Evolutionary conservation across 768 basidiomycete genomes (phyloP), one percentile per base, ranked within the genome.

Genomic region (Collybia mongolica): DNA sequence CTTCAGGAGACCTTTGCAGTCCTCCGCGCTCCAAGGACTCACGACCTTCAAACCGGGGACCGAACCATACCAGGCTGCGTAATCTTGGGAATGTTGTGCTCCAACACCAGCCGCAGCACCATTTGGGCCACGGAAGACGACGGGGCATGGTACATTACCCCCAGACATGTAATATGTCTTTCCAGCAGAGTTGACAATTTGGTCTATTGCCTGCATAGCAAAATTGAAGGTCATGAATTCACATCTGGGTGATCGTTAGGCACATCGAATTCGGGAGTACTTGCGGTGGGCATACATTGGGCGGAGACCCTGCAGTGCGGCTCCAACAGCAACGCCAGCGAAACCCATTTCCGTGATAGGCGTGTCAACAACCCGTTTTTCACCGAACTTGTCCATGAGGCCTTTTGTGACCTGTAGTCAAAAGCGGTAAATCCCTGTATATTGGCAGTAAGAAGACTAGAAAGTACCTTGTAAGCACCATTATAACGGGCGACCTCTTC

Each of bases 171-270:
- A 99, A 73, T 98, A 95, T 3, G 97, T 99, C 79, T 98, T 99
- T 53, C 93, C 97, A 49, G 90, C 97, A n/a, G 97, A 98, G 81
- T 99, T 99, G 72, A 99, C 93, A 55, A 99, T 99, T 65, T 99
- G 97, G 75, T 99, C 97, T 68, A 99, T 98, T 51, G 97, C 95
- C 73, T 95, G 93, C 96, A 98, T 99, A 57, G 96, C 96, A 67
- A 99, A 98, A 80, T 99, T 98, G 80, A 96, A 98, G 14, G 96
- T 98, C 96, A 98, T 98, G 78, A 98, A 99, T 77, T 98, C 96
- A 81, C 95, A 98, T 63, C 91, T 93, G 52, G 26, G 35, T 20
- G 23, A 36, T 35, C 24, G 37, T 57, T 20, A 56, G 52, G 48
- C 39, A 61, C 39, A 57, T 26, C n/a, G 42, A 29, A 32, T 38